Percentiles rank a stretch among this genome's conserved stretches.
These are phyloP conservation scores for Colletotrichum acutatum DNA, from an alignment of 2,329 filamentous ascomycete genomes.

Conservation along the genomic window DNA sequence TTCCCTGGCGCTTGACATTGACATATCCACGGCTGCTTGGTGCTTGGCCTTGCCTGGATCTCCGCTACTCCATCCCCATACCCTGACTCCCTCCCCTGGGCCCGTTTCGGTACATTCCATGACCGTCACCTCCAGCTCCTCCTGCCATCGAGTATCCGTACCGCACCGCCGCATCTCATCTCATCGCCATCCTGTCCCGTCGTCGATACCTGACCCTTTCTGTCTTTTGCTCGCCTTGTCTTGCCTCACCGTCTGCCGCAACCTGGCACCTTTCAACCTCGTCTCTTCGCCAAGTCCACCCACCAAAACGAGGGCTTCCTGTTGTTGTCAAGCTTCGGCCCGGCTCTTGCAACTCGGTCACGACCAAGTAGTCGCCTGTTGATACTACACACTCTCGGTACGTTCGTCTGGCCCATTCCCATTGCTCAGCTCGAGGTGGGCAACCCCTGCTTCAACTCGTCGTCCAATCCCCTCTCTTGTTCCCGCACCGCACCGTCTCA, in stretches of 20 bases:
- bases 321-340: constrained; percentile 7
- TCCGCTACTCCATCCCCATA: constrained; percentile 25
- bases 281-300: background rate
- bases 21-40: constrained; percentile 9
- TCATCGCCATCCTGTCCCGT: constrained; percentile 27
- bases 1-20: constrained; percentile 11
- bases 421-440: constrained; percentile 31
- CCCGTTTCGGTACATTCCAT: constrained; percentile 34
- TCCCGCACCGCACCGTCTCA: constrained; percentile 16
- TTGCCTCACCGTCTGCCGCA: background rate
- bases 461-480: constrained; percentile 35
- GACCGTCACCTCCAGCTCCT: constrained; percentile 21
- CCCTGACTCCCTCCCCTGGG: constrained; percentile 17
- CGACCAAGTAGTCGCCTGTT: constrained; percentile 1
- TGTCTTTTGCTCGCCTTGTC: background rate
- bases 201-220: constrained; percentile 9
- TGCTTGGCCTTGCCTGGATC: background rate
- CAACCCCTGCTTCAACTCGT: constrained; percentile 24
- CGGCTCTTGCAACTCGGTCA: background rate
- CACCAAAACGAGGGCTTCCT: constrained; percentile 3
- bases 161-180: constrained; percentile 33
- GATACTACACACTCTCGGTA: constrained; percentile 9
- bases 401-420: constrained; percentile 20
- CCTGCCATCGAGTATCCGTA: constrained; percentile 1
- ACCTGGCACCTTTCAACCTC: background rate